Percentiles rank a stretch among this genome's conserved stretches.
These are phyloP conservation scores for Candida boleticola DNA, from an alignment of 805 yeast species.

Conservation along the genomic window DNA sequence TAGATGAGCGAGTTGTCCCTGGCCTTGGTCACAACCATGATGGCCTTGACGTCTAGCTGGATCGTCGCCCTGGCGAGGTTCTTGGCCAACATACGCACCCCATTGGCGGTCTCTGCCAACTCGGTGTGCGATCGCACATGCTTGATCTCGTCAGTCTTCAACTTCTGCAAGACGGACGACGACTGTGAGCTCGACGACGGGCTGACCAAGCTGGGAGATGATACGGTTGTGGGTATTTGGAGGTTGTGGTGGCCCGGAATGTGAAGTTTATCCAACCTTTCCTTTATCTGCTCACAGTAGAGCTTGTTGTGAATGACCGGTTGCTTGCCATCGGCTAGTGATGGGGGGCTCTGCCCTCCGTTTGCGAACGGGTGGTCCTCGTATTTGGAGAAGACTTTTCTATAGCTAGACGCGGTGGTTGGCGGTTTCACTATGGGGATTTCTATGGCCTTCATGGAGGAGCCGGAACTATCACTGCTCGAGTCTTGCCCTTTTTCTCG, in stretches of 20 bases:
- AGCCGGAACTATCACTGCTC: too few relatives aligned
- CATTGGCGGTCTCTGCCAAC: slow-evolving; percentile 77
- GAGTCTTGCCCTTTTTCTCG: too few relatives aligned
- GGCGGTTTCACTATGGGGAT: neutral
- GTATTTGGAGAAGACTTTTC: neutral
- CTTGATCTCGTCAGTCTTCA: slow-evolving; percentile 43
- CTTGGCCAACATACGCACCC: slow-evolving; percentile 72
- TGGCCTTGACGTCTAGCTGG: slow-evolving; percentile 63
- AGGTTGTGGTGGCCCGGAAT: neutral
- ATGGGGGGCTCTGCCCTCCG: slow-evolving; percentile 1
- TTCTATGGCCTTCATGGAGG: neutral
- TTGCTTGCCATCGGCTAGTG: slow-evolving; percentile 8
- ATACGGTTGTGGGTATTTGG: slow-evolving; percentile 2
- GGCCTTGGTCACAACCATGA: slow-evolving; percentile 87
- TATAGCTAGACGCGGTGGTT: neutral
- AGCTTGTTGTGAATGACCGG: slow-evolving; percentile 33
- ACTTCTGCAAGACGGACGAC: slow-evolving; percentile 25
- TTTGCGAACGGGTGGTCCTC: neutral
- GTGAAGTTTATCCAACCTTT: slow-evolving; percentile 1
- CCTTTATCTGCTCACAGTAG: slow-evolving; percentile 21
- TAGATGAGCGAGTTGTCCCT: slow-evolving; percentile 76
- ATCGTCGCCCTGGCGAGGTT: slow-evolving; percentile 70
- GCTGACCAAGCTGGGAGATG: slow-evolving; percentile 1
- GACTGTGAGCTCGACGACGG: slow-evolving; percentile 9
- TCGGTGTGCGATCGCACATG: slow-evolving; percentile 69